phyloP scores from a whole-genome alignment of 345 rosid genomes.

The Citrus medica region DNA sequence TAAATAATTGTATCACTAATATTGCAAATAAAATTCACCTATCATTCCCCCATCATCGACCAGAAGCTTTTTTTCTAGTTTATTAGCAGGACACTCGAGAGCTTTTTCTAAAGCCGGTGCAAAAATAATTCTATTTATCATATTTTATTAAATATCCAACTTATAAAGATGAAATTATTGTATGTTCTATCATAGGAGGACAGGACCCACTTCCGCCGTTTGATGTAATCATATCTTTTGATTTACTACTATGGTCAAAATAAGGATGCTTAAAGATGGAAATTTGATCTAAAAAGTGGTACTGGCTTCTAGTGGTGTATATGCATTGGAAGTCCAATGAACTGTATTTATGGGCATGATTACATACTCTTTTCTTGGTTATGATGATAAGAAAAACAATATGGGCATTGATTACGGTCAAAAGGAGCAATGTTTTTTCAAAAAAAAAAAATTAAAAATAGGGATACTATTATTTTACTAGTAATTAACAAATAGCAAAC shows the following conservation, averaged over 20 bases:
- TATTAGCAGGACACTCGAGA: slow-evolving; percentile 29
- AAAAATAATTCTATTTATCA: background rate
- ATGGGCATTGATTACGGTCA: slow-evolving; percentile 22
- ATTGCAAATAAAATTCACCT: background rate
- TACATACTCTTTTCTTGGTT: slow-evolving; percentile 9
- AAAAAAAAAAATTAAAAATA: background rate
- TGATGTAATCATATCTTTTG: slow-evolving; percentile 34
- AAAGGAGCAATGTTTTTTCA: background rate
- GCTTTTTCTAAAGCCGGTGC: slow-evolving; percentile 36
- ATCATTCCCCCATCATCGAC: slow-evolving; percentile 27
- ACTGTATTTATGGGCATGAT: slow-evolving; percentile 2
- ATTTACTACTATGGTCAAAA: slow-evolving; percentile 35
- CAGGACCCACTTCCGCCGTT: slow-evolving; percentile 65
- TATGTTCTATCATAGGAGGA: slow-evolving; percentile 28
- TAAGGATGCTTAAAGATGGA: slow-evolving; percentile 20
- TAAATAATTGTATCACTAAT: background rate
- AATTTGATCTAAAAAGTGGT: slow-evolving; percentile 15
- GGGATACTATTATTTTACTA: slow-evolving; percentile 8
- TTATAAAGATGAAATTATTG: slow-evolving; percentile 16
- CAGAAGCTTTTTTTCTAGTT: slow-evolving; percentile 4
- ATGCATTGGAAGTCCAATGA: slow-evolving; percentile 1
- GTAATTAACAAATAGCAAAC: background rate
- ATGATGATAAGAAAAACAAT: slow-evolving; percentile 7
- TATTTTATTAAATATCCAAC: slow-evolving; percentile 3
- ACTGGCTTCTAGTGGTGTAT: slow-evolving; percentile 33